Percentiles rank a stretch among this genome's conserved stretches.
Conservation (phyloP, 805 yeast genomes). For the Metschnikowia lochheadii region DNA sequence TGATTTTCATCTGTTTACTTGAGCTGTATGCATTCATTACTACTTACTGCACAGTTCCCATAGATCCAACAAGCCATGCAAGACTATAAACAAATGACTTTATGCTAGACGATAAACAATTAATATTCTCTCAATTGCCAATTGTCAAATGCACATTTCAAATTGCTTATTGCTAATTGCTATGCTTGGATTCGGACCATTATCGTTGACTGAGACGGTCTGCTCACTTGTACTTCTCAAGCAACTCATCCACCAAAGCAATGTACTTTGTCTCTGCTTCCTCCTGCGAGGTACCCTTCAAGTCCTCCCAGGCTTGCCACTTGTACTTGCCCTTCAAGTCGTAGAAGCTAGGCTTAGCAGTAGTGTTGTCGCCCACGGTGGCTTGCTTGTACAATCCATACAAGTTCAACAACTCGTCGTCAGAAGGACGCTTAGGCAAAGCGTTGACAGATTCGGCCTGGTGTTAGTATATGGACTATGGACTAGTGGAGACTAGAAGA, state of each 20-base stretch:
- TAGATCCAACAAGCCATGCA: too few species aligned
- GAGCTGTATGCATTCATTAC: too few species aligned
- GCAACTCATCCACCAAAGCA: conserved; percentile 59
- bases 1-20: too few species aligned
- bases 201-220: conserved; percentile 10
- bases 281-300: conserved; percentile 80
- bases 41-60: too few species aligned
- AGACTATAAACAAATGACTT: too few species aligned
- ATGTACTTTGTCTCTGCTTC: conserved; percentile 87
- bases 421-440: conserved; percentile 72
- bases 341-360: conserved; percentile 85
- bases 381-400: conserved; percentile 97
- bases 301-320: conserved; percentile 94
- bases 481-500: too few species aligned
- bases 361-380: conserved; percentile 88
- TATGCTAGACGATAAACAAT: too few species aligned
- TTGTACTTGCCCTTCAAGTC: conserved; percentile 94
- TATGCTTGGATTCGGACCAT: too few species aligned
- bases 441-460: conserved; percentile 79
- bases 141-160: too few species aligned
- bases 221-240: conserved; percentile 37
- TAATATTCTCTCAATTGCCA: too few species aligned
- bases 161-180: too few species aligned
- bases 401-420: conserved; percentile 80
- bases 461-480: conserved; percentile 4